Evolutionary conservation across 1,284 basidiomycete species (phyloP).

Genomic region (Psilocybe mexicana): DNA sequence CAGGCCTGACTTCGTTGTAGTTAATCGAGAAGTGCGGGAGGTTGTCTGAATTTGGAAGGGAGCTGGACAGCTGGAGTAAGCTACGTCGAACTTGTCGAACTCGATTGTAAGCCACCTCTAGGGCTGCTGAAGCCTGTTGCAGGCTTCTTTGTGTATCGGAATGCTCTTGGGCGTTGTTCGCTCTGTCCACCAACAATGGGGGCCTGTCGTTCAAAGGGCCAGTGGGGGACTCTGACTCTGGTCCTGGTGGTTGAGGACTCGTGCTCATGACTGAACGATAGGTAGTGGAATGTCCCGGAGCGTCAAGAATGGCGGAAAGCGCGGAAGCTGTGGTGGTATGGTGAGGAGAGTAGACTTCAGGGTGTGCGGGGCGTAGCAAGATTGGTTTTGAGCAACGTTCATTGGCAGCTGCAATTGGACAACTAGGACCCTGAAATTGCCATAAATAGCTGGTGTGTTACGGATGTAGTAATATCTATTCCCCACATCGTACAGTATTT

Average conservation of each 20-base stretch:
- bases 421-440: not conserved
- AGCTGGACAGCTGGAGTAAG: constrained; percentile 42
- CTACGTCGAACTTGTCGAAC: constrained; percentile 52
- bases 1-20: constrained; percentile 30
- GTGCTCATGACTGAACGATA: constrained; percentile 10
- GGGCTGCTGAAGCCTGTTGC: constrained; percentile 46
- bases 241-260: constrained; percentile 1
- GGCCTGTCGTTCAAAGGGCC: not conserved
- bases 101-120: constrained; percentile 52
- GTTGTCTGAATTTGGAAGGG: constrained; percentile 24
- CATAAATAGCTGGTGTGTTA: not conserved
- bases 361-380: no score
- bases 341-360: no score
- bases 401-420: not conserved
- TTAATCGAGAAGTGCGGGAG: constrained; percentile 12
- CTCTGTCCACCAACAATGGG: not conserved
- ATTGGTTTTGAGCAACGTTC: not conserved
- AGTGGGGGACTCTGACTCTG: not conserved
- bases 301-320: not conserved
- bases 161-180: constrained; percentile 15
- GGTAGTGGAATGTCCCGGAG: no score
- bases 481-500: not conserved
- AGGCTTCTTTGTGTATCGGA: constrained; percentile 38
- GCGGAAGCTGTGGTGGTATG: no score
- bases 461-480: not conserved